phyloP scores from a whole-genome alignment of 108 stramenopile species.

The Conticribra weissflogii region DNA sequence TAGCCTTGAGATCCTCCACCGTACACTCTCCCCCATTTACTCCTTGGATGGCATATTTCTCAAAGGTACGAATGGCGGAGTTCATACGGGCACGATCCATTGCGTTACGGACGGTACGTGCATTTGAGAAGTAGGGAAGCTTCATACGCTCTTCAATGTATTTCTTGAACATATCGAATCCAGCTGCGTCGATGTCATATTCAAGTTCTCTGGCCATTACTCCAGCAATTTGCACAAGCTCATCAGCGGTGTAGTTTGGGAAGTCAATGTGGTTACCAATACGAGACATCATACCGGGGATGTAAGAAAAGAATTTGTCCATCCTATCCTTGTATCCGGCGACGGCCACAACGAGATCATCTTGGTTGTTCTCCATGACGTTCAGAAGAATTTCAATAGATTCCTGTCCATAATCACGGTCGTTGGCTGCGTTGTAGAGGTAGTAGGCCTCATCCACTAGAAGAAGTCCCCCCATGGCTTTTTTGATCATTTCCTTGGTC shows the following conservation, averaged over 20 bases:
- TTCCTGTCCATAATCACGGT: conserved; percentile 98
- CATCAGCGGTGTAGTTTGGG: conserved; percentile 96
- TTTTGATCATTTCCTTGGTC: conserved; percentile 99
- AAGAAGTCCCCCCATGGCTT: conserved; percentile 95
- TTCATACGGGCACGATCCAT: conserved; percentile 98
- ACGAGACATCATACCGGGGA: conserved; percentile 98
- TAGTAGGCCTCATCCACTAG: conserved; percentile 99
- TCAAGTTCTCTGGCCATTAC: conserved; percentile 94
- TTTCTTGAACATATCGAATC: conserved; percentile 80
- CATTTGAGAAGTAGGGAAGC: conserved; percentile 98
- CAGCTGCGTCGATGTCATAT: conserved; percentile 82
- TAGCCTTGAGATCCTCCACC: conserved; percentile 85
- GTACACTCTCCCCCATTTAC: conserved; percentile 83
- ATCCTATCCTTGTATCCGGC: conserved; percentile 99
- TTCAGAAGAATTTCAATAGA: conserved; percentile 98
- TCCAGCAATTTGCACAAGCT: conserved; percentile 91
- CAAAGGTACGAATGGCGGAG: conserved; percentile 95
- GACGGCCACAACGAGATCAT: conserved; percentile 97
- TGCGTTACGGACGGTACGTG: conserved; percentile 97
- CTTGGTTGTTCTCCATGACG: conserved; percentile 97
- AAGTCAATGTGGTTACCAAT: conserved; percentile 99
- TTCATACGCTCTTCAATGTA: conserved; percentile 95
- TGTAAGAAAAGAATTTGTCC: conserved; percentile 99
- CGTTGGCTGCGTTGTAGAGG: conserved; percentile 98
- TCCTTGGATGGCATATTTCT: conserved; percentile 85